Conservation (phyloP, 495 filamentous ascomycete species). For the Penicillium macrosclerotiorum region DNA sequence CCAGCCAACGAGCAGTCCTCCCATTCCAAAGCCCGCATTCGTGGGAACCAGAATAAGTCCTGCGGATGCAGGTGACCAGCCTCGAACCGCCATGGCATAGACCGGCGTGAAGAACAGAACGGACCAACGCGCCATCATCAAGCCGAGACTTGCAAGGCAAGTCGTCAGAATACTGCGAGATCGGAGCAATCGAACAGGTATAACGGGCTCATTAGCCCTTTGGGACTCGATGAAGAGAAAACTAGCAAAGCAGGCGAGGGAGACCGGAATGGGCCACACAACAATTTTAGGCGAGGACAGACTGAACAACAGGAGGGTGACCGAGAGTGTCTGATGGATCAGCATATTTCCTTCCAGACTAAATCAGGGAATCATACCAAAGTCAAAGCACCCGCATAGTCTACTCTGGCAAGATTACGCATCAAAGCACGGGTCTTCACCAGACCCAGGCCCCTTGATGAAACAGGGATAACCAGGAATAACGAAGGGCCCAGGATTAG, state of each 20-base stretch:
- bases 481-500: constrained; percentile 56
- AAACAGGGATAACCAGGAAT: constrained; percentile 55
- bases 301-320: constrained; percentile 64
- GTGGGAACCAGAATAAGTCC: constrained; percentile 73
- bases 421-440: constrained; percentile 23
- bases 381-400: constrained; percentile 65
- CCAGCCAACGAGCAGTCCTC: constrained; percentile 66
- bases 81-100: constrained; percentile 68
- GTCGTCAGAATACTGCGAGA: constrained; percentile 64
- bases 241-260: constrained; percentile 45
- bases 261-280: constrained; percentile 55
- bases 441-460: constrained; percentile 25
- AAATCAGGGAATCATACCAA: constrained; percentile 43
- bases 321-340: constrained; percentile 38
- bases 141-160: constrained; percentile 63
- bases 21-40: constrained; percentile 69
- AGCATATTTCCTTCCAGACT: background rate
- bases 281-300: constrained; percentile 59
- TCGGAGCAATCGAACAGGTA: constrained; percentile 62
- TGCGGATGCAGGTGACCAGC: constrained; percentile 61
- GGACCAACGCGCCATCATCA: constrained; percentile 75
- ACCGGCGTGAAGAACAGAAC: constrained; percentile 77
- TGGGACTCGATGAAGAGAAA: constrained; percentile 62
- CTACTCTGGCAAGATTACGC: constrained; percentile 57
- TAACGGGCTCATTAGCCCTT: constrained; percentile 61